Evolutionary conservation across 164 flowering plant genomes (phyloP).

Genomic region (Protea cynaroides): DNA sequence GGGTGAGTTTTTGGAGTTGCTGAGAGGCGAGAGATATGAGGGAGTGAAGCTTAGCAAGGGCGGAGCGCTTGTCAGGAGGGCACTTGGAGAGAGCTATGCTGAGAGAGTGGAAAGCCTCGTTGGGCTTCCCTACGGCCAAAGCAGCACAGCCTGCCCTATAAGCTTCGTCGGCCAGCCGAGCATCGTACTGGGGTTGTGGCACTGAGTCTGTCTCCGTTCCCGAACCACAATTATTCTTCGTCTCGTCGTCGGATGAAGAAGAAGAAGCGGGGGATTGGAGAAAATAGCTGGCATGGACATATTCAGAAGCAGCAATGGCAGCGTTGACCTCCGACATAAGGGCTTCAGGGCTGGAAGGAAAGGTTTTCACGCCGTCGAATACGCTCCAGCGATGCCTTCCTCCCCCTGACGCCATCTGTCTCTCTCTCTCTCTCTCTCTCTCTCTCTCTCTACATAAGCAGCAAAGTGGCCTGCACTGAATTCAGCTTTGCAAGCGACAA

Average conservation of each 20-base stretch:
- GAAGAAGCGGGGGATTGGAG: slow-evolving; percentile 26
- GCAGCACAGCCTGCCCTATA: slow-evolving; percentile 67
- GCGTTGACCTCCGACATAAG: slow-evolving; percentile 70
- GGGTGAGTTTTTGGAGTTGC: slow-evolving; percentile 23
- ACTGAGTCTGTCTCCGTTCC: not conserved
- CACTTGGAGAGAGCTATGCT: slow-evolving; percentile 59
- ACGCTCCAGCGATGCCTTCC: slow-evolving; percentile 41
- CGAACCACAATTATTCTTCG: not conserved
- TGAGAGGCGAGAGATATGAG: slow-evolving; percentile 59
- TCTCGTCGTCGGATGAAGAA: slow-evolving; percentile 16
- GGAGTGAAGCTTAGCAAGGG: slow-evolving; percentile 66
- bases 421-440: too few species aligned
- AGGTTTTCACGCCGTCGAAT: slow-evolving; percentile 41
- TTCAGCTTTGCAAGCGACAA: too few species aligned
- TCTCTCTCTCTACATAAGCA: too few species aligned
- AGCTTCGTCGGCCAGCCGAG: slow-evolving; percentile 59
- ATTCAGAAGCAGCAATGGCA: slow-evolving; percentile 62
- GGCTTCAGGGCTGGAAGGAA: slow-evolving; percentile 50
- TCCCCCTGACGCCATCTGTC: slow-evolving; percentile 29
- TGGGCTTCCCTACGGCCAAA: slow-evolving; percentile 62
- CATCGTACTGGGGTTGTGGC: slow-evolving; percentile 29
- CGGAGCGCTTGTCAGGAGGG: slow-evolving; percentile 66
- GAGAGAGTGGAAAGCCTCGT: slow-evolving; percentile 54
- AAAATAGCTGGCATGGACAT: slow-evolving; percentile 39
- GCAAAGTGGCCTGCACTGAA: too few species aligned